phyloP scores from a whole-genome alignment of 768 basidiomycete genomes.

The Mycena filopes region DNA sequence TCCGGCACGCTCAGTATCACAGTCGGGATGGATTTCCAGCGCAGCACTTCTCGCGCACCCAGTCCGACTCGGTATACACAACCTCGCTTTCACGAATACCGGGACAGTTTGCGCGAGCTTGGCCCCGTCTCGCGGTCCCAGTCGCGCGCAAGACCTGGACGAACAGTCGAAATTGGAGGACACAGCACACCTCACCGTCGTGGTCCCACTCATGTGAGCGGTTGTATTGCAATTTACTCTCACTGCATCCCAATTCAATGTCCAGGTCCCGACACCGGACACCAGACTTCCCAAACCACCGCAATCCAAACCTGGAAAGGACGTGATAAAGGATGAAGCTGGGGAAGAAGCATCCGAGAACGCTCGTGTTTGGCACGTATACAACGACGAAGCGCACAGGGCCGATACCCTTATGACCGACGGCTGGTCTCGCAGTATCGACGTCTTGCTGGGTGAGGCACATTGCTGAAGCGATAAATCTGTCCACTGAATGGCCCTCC shows the following conservation, averaged over 20 bases:
- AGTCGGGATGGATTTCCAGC: too few relatives aligned
- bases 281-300: conserved; percentile 11
- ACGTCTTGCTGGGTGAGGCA: conserved; percentile 54
- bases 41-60: conserved; percentile 14
- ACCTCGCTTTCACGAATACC: conserved; percentile 23
- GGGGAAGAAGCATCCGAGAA: conserved; percentile 48
- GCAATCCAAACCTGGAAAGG: conserved; percentile 2
- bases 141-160: conserved; percentile 24
- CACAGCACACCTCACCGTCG: background rate
- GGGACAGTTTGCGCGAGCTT: conserved; percentile 21
- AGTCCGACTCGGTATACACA: conserved; percentile 21
- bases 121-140: conserved; percentile 23
- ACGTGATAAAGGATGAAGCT: conserved; percentile 37
- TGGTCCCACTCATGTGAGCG: conserved; percentile 6
- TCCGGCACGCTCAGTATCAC: too few relatives aligned
- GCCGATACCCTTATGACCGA: conserved; percentile 49
- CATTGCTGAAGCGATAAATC: background rate
- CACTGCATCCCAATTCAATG: background rate
- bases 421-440: conserved; percentile 54
- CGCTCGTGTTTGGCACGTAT: conserved; percentile 54
- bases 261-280: conserved; percentile 22
- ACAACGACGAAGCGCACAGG: conserved; percentile 52
- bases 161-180: conserved; percentile 15
- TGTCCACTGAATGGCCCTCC: conserved; percentile 34
- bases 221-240: background rate